These are phyloP conservation scores for Annulohypoxylon bovei DNA, from an alignment of 495 filamentous ascomycete species.

Conservation along the genomic window DNA sequence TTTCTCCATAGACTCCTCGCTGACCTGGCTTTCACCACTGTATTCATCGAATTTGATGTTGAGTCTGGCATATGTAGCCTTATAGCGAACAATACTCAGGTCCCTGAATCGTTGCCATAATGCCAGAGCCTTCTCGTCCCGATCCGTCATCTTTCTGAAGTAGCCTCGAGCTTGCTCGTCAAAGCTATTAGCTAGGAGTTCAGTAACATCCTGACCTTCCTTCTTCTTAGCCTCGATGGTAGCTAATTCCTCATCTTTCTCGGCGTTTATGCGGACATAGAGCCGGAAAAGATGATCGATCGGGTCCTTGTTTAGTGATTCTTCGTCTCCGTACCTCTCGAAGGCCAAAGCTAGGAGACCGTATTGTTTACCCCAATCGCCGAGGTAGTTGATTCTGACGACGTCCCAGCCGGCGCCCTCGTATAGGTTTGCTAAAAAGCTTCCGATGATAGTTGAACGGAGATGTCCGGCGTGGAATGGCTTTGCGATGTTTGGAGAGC, in stretches of 20 bases:
- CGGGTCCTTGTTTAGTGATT: conserved; percentile 64
- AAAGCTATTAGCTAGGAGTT: conserved; percentile 61
- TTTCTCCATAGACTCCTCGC: conserved; percentile 80
- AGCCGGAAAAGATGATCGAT: conserved; percentile 73
- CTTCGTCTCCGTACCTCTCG: conserved; percentile 68
- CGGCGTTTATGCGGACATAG: conserved; percentile 69
- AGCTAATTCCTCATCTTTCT: conserved; percentile 66
- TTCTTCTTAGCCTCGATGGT: conserved; percentile 56
- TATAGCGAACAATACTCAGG: conserved; percentile 86
- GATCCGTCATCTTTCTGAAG: conserved; percentile 92
- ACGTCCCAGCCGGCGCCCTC: conserved; percentile 70
- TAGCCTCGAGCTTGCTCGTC: conserved; percentile 76
- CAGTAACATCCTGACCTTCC: conserved; percentile 60
- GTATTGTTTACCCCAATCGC: conserved; percentile 76
- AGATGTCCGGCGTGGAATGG: conserved; percentile 76
- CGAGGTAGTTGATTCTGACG: conserved; percentile 70
- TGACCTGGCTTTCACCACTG: conserved; percentile 92
- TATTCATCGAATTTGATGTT: conserved; percentile 97
- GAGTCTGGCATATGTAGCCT: conserved; percentile 76
- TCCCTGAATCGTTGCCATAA: conserved; percentile 90
- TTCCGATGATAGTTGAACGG: conserved; percentile 73
- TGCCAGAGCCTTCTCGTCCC: conserved; percentile 77
- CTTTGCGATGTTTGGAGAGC: conserved; percentile 67
- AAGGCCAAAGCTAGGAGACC: conserved; percentile 69
- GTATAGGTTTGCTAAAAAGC: conserved; percentile 70